Percentiles rank a stretch among this genome's conserved stretches.
Conservation (phyloP, 768 basidiomycete genomes). For the Gautieria morchelliformis region DNA sequence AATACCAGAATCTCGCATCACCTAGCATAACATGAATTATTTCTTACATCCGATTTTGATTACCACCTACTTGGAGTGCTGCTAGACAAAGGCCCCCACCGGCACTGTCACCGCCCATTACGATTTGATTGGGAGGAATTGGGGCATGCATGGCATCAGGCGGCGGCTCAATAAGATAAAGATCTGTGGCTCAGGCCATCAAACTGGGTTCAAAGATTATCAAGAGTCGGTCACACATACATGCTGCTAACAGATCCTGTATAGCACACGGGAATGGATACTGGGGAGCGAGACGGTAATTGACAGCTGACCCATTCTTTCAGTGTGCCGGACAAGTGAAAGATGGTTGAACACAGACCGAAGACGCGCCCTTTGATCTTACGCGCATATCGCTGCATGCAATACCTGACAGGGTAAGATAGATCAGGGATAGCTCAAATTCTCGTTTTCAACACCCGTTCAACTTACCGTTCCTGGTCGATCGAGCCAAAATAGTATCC, state of each 20-base stretch:
- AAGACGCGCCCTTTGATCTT: slow-evolving; percentile 91
- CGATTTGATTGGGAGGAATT: slow-evolving; percentile 71
- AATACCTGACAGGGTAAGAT: slow-evolving; percentile 32
- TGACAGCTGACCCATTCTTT: slow-evolving; percentile 31
- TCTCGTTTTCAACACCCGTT: neutral
- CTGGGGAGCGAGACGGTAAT: slow-evolving; percentile 71
- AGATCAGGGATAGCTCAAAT: slow-evolving; percentile 34
- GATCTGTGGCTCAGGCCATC: slow-evolving; percentile 34
- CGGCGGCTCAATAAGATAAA: slow-evolving; percentile 88
- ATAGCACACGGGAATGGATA: slow-evolving; percentile 93
- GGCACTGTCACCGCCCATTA: slow-evolving; percentile 87
- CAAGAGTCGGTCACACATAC: slow-evolving; percentile 30
- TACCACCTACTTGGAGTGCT: slow-evolving; percentile 54
- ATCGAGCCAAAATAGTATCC: slow-evolving; percentile 69
- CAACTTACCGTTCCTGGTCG: slow-evolving; percentile 52
- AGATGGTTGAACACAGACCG: neutral
- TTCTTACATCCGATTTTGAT: slow-evolving; percentile 12
- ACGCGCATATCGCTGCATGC: slow-evolving; percentile 53
- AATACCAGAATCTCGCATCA: slow-evolving; percentile 70
- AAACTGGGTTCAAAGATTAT: neutral
- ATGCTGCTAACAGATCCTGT: slow-evolving; percentile 84
- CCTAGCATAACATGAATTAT: neutral
- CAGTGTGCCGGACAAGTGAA: neutral
- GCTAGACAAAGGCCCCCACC: slow-evolving; percentile 84
- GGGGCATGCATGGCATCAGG: slow-evolving; percentile 65